Conservation (phyloP, 225 moss, liverwort and hornwort species). For the Pseudisothecium myosuroides region DNA sequence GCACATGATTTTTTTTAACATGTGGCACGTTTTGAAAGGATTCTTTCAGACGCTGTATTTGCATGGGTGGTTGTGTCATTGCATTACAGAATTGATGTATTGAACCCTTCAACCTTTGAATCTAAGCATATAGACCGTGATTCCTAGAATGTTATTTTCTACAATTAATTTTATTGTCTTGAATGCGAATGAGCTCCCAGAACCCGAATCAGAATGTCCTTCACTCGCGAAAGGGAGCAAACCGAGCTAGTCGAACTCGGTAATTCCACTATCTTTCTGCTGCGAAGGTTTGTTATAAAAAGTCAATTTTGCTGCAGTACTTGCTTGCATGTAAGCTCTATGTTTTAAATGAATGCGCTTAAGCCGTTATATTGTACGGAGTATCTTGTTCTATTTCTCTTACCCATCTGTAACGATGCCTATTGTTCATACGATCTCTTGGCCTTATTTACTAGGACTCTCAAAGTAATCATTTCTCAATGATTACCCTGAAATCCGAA, state of each 20-base stretch:
- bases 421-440: neutral
- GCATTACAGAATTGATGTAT: neutral
- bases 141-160: neutral
- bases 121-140: neutral
- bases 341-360: neutral
- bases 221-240: neutral
- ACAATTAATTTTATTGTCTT: neutral
- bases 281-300: neutral
- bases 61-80: neutral
- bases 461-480: neutral
- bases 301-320: neutral
- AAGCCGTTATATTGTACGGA: neutral
- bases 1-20: neutral
- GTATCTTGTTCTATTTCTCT: neutral
- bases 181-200: neutral
- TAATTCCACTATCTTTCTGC: neutral
- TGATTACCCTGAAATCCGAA: neutral
- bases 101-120: neutral
- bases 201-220: neutral
- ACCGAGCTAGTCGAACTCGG: neutral
- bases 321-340: neutral
- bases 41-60: neutral
- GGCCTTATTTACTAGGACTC: neutral
- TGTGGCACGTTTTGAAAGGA: neutral
- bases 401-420: neutral